A percentile compares a stretch with the other conserved stretches of the same genome.
These are phyloP conservation scores for Nematocida parisii DNA, from an alignment of 371 early-diverging fungal species.

Conservation along the genomic window DNA sequence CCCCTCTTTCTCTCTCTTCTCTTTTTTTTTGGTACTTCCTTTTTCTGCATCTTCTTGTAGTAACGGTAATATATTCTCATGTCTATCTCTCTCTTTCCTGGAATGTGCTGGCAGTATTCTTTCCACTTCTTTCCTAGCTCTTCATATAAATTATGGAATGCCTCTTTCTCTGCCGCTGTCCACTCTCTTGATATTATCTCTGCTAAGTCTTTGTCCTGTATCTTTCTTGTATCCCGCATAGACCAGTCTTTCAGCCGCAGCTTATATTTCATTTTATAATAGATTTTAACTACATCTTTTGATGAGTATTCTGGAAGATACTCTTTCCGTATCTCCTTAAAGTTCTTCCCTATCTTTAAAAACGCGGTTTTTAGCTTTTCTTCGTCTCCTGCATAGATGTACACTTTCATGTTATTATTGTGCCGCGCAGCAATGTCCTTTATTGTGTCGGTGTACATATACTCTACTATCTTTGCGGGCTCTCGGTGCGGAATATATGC, in stretches of 20 bases:
- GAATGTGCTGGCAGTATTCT: constrained; percentile 42
- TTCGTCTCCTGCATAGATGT: constrained; percentile 40
- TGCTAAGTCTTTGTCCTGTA: constrained; percentile 58
- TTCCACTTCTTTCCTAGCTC: constrained; percentile 54
- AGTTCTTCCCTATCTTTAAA: constrained; percentile 56
- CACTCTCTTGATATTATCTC: constrained; percentile 55
- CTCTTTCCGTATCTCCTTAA: constrained; percentile 30
- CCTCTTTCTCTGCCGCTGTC: constrained; percentile 57
- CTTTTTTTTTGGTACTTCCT: constrained; percentile 7
- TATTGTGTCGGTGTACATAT: constrained; percentile 7
- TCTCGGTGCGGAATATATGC: constrained; percentile 43
- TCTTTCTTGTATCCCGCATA: constrained; percentile 55
- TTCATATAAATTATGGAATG: constrained; percentile 36
- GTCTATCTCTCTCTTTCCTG: constrained; percentile 60
- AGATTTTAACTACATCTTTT: constrained; percentile 52
- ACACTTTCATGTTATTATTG: not conserved
- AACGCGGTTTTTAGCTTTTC: constrained; percentile 35
- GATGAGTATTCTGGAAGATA: constrained; percentile 18
- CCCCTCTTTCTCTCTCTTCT: constrained; percentile 11
- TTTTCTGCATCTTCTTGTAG: constrained; percentile 45
- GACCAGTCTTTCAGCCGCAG: constrained; percentile 39
- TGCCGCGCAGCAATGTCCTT: constrained; percentile 11
- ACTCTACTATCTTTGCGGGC: not conserved
- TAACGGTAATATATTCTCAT: constrained; percentile 62
- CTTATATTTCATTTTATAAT: constrained; percentile 62